Base-by-base conservation (phyloP, 441 rosid species). In the Croton setiger region DNA sequence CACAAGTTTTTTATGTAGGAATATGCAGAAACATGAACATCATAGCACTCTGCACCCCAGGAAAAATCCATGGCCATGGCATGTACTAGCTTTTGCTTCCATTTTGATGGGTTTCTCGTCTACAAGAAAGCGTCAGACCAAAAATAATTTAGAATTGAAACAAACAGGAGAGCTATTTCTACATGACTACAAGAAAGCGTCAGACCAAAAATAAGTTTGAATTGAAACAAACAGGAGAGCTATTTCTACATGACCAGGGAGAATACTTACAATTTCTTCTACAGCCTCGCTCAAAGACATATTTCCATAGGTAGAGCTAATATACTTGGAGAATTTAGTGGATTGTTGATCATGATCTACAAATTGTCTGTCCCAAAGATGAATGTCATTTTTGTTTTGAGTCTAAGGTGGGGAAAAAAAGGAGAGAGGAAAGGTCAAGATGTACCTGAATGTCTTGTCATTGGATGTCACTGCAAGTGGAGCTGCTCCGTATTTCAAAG, bases 1-100 rank as follows among this genome's bases (percentile, higher is more conserved):
- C 76, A 91, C 72, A 91, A 15, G 18, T 69, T 80, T 75, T 83
- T 80, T 44, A 84, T 52, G 45, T 80, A 79, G 8, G 75, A 62
- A 70, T 88, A 91, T 23, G 90, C 91, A 53, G 90, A 87, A 76
- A 87, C 60, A 70, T 88, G 95, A 70, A 84, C 37, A 48, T 88
- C 84, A 33, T 31, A 81, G 78, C 88, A 80, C 56, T 88, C 90
- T 44, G 78, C 85, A 54, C 81, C 85, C 90, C 87, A 88, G 11
- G 90, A 87, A 76, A 85, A 87, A 78, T 91, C 93, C 75, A 75
- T 76, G 15, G 69, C 72, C 97, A 88, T 91, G 49, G 83, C 87
- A 55, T 80, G 80, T 56, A 1, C 71, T 27, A 84, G 81, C 77
- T 70, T 86, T 68, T 31, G 70, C 47, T 78, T 74, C 96, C 96